Evolutionary conservation across 2,329 filamentous ascomycete genomes (phyloP).

Genomic region (Pestalotiopsis sp.): DNA sequence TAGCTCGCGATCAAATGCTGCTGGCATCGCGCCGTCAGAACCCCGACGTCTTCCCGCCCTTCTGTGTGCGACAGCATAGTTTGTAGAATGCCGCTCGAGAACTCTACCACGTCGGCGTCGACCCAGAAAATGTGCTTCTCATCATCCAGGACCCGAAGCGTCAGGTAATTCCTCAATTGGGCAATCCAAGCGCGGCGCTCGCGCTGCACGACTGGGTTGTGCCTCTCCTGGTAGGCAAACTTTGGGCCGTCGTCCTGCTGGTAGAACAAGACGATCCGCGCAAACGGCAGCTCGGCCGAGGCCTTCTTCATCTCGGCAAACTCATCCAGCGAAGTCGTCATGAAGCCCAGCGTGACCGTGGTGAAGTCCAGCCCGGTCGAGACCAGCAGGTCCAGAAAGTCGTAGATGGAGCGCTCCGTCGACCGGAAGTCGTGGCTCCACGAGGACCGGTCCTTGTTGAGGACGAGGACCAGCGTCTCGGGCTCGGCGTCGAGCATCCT

Average conservation of each 20-base stretch:
- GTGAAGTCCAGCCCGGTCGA: slow-evolving; percentile 27
- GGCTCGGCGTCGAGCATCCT: slow-evolving; percentile 24
- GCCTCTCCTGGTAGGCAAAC: slow-evolving; percentile 24
- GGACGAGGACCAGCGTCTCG: slow-evolving; percentile 26
- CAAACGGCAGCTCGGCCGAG: slow-evolving; percentile 25
- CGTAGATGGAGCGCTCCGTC: slow-evolving; percentile 29
- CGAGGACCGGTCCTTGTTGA: slow-evolving; percentile 28
- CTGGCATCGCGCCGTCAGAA: slow-evolving; percentile 36
- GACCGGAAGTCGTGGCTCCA: slow-evolving; percentile 31
- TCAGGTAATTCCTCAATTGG: slow-evolving; percentile 35
- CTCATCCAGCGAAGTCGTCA: slow-evolving; percentile 29
- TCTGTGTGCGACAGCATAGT: slow-evolving; percentile 32
- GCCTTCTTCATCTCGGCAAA: slow-evolving; percentile 26
- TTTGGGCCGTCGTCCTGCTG: slow-evolving; percentile 21
- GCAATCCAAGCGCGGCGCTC: slow-evolving; percentile 30
- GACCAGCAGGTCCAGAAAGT: slow-evolving; percentile 30
- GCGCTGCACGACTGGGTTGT: slow-evolving; percentile 25
- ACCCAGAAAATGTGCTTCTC: slow-evolving; percentile 38
- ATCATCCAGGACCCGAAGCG: slow-evolving; percentile 30
- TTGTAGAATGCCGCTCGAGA: slow-evolving; percentile 33
- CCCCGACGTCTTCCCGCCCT: slow-evolving; percentile 27
- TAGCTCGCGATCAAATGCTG: slow-evolving; percentile 34
- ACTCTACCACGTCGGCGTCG: slow-evolving; percentile 37
- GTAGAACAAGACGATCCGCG: slow-evolving; percentile 25
- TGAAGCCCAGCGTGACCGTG: slow-evolving; percentile 26